Percentiles rank a stretch among this genome's conserved stretches.
These are phyloP conservation scores for Pseudomicrostroma phylloplanum DNA, from an alignment of 1,284 basidiomycete genomes.

Conservation along the genomic window DNA sequence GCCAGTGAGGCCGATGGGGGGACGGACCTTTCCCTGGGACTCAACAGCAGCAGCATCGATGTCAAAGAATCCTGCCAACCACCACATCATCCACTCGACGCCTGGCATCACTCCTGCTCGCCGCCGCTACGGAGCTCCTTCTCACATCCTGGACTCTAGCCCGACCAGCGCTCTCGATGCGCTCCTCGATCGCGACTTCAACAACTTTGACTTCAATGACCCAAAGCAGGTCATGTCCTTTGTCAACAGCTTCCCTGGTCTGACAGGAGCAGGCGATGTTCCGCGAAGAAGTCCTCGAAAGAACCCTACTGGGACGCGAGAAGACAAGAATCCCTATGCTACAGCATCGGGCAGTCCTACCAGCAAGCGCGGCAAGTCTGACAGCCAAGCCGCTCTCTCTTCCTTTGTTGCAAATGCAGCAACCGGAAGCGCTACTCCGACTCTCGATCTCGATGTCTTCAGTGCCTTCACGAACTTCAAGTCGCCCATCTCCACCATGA, in stretches of 20 bases:
- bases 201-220: constrained; percentile 33
- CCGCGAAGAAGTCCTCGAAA: constrained; percentile 45
- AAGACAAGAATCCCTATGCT: constrained; percentile 42
- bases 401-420: constrained; percentile 9
- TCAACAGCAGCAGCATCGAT: background rate
- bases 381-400: constrained; percentile 9
- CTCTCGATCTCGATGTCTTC: background rate
- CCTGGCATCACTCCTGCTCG: constrained; percentile 20
- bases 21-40: constrained; percentile 4
- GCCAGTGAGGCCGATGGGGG: background rate
- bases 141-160: constrained; percentile 40
- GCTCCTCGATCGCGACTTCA: constrained; percentile 39
- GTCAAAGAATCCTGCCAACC: constrained; percentile 7
- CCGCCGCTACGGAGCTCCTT: constrained; percentile 32
- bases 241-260: constrained; percentile 15
- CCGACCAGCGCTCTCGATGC: constrained; percentile 42
- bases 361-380: background rate
- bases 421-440: constrained; percentile 11
- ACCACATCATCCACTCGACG: constrained; percentile 8
- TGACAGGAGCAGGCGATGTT: constrained; percentile 20
- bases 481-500: constrained; percentile 4
- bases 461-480: constrained; percentile 5
- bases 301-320: constrained; percentile 38
- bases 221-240: constrained; percentile 2
- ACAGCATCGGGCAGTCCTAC: background rate